These are phyloP conservation scores for Lentinula raphanica DNA, from an alignment of 768 basidiomycete genomes.

Conservation along the genomic window DNA sequence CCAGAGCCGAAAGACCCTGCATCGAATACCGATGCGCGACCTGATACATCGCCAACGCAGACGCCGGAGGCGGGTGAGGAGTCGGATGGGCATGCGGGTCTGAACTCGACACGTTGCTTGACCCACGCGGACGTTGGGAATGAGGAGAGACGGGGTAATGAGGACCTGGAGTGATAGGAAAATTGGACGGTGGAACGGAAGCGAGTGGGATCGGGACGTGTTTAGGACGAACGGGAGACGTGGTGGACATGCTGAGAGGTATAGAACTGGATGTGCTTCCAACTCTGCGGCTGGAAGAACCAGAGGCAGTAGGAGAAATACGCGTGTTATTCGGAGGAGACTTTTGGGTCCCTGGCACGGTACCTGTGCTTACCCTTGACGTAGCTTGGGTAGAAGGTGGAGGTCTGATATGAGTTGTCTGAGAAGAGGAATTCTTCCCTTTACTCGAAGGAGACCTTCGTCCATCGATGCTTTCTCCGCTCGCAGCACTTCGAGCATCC, in stretches of 20 bases:
- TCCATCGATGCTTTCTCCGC: slow-evolving; percentile 42
- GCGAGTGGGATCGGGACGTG: slow-evolving; percentile 32
- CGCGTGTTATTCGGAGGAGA: not conserved
- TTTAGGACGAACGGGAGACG: slow-evolving; percentile 32
- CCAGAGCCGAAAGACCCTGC: slow-evolving; percentile 57
- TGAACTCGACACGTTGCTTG: slow-evolving; percentile 11
- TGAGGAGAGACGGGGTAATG: slow-evolving; percentile 49
- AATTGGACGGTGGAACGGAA: slow-evolving; percentile 28
- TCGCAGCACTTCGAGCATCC: slow-evolving; percentile 46
- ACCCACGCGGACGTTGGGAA: slow-evolving; percentile 32
- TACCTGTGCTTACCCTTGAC: not conserved
- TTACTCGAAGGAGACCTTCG: slow-evolving; percentile 17
- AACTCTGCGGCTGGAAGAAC: slow-evolving; percentile 15
- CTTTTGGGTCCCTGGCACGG: not conserved
- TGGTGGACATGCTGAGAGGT: slow-evolving; percentile 13
- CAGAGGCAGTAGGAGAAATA: slow-evolving; percentile 8
- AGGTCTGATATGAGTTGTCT: not conserved
- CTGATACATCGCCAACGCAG: slow-evolving; percentile 71
- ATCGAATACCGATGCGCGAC: slow-evolving; percentile 73
- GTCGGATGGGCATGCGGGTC: slow-evolving; percentile 76
- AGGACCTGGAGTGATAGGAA: slow-evolving; percentile 25
- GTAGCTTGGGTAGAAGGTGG: not conserved
- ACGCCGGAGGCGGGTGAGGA: slow-evolving; percentile 55
- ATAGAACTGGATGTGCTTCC: slow-evolving; percentile 7
- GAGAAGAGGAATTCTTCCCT: not conserved